Evolutionary conservation across 768 basidiomycete genomes (phyloP), one percentile per base, ranked within the genome.

Genomic region (Psilocybe sp.): DNA sequence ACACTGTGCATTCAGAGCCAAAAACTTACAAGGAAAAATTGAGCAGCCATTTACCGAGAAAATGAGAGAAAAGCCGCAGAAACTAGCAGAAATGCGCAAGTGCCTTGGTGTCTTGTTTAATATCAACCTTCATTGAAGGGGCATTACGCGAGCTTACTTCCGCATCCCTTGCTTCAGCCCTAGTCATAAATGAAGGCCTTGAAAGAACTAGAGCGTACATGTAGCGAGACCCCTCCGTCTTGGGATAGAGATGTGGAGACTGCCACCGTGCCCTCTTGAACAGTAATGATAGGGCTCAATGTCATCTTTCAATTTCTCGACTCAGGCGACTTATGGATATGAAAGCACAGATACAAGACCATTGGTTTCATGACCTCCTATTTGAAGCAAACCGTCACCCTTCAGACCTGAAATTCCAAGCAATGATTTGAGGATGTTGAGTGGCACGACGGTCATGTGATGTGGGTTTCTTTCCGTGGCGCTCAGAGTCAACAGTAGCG

Each of bases 231-330:
- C 80, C 79, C 33, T 88, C 80, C 0, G 74, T 72, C 13, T 74
- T 68, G 0, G 87, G 88, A 64, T 81, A 89, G 11, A 90, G 68
- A 50, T 88, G 85, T 0, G 86, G 40, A 88, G 67, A 52, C 86
- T 86, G 11, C 87, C 88, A 44, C 85, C 81, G 59, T 90, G 88
- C 0, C 88, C 88, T 32, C 89, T 87, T 10, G 84, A 77, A 81
- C 88, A 88, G 61, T 88, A 88, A 28, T 28, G 23, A 28, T 28
- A 7, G 23, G 23, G 23, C 23, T 28, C 3, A 28, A 28, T 4
- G 7, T 28, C 23, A 7, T 28, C 23, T 28, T 28, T 7, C 23
- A 7, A 28, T 28, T 7, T 28, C 23, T 28, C 7, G 23, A 28
- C 7, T 3, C 7, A 7, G 23, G 7, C 4, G 4, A 28, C 7